phyloP scores from a whole-genome alignment of 2,329 filamentous ascomycete genomes.

The Pseudocercospora musae region DNA sequence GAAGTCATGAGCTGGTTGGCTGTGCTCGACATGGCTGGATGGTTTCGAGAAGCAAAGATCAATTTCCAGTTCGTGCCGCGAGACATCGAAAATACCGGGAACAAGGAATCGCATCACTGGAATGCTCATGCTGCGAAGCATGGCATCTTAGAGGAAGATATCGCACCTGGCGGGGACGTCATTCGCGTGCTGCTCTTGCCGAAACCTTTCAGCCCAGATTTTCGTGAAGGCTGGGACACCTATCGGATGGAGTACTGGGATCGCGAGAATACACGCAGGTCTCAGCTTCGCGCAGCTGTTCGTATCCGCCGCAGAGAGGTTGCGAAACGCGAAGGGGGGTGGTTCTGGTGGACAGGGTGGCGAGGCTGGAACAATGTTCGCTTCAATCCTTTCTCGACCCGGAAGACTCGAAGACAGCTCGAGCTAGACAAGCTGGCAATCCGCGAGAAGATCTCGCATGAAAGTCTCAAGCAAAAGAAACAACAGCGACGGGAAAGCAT shows the following conservation, averaged over 20 bases:
- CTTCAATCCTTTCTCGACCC: slow-evolving; percentile 21
- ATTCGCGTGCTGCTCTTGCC: slow-evolving; percentile 86
- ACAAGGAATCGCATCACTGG: slow-evolving; percentile 56
- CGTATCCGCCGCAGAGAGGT: slow-evolving; percentile 65
- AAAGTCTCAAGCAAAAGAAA: slow-evolving; percentile 15
- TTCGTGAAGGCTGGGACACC: slow-evolving; percentile 94
- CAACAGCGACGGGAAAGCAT: slow-evolving; percentile 21
- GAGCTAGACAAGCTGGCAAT: slow-evolving; percentile 32
- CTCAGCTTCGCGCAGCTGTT: slow-evolving; percentile 67
- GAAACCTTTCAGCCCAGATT: slow-evolving; percentile 91
- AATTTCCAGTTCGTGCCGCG: slow-evolving; percentile 37
- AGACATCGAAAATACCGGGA: slow-evolving; percentile 43
- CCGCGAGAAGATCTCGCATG: slow-evolving; percentile 24
- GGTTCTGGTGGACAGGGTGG: slow-evolving; percentile 86
- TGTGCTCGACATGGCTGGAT: slow-evolving; percentile 33
- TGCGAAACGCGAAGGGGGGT: slow-evolving; percentile 66
- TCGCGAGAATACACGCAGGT: slow-evolving; percentile 84
- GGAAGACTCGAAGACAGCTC: slow-evolving; percentile 29
- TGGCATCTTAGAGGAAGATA: slow-evolving; percentile 72
- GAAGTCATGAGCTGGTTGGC: slow-evolving; percentile 61
- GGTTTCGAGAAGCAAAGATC: slow-evolving; percentile 33
- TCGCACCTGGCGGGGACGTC: slow-evolving; percentile 84
- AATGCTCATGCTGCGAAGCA: slow-evolving; percentile 29
- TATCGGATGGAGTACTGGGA: slow-evolving; percentile 97
- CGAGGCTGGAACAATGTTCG: slow-evolving; percentile 47